Conservation (phyloP, 2,329 filamentous ascomycete species). For the Leptographium wingfieldii region DNA sequence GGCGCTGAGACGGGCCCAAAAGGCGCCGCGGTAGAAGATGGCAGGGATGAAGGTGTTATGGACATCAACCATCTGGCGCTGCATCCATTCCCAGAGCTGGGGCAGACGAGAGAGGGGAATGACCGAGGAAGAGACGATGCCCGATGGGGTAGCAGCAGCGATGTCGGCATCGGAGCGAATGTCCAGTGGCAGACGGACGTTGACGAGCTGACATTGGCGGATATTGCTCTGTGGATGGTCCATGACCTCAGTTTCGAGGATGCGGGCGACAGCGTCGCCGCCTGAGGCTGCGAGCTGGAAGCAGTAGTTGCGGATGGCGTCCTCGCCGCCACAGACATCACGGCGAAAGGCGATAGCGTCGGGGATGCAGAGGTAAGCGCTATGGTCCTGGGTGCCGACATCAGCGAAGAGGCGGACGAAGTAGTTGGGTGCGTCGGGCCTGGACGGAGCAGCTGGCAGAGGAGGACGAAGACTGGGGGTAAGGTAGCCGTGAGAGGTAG, state of each 20-base stretch:
- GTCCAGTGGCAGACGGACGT: conserved; percentile 45
- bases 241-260: conserved; percentile 51
- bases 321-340: conserved; percentile 51
- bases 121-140: neutral
- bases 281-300: conserved; percentile 39
- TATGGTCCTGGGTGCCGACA: conserved; percentile 52
- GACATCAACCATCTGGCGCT: conserved; percentile 25
- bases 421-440: conserved; percentile 25
- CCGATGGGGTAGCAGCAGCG: neutral
- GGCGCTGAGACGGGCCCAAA: conserved; percentile 52
- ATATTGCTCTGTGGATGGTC: conserved; percentile 38
- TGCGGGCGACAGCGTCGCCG: conserved; percentile 39
- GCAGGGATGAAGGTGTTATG: conserved; percentile 47
- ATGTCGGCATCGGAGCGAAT: conserved; percentile 6
- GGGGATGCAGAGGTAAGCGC: conserved; percentile 48
- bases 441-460: neutral
- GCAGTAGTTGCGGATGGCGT: conserved; percentile 46
- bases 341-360: conserved; percentile 50
- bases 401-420: conserved; percentile 54
- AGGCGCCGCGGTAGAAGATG: conserved; percentile 37
- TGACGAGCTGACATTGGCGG: conserved; percentile 46
- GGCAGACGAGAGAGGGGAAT: conserved; percentile 11
- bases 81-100: conserved; percentile 24
- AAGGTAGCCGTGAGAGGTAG: conserved; percentile 55
- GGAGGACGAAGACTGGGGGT: neutral